These are phyloP conservation scores for Rhizomucor miehei DNA, from an alignment of 371 early-diverging fungal species.

Conservation along the genomic window DNA sequence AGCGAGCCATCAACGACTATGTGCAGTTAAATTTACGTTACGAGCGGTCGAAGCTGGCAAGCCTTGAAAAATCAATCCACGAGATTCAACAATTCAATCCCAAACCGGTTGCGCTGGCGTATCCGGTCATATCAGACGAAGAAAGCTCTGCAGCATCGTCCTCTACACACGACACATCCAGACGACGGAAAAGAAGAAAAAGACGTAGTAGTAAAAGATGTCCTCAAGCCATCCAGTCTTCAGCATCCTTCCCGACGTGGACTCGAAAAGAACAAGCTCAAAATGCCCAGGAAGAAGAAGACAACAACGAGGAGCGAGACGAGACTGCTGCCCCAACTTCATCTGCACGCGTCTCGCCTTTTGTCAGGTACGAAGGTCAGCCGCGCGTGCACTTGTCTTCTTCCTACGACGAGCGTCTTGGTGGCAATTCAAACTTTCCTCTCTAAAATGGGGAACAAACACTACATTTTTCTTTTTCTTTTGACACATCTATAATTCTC, in stretches of 20 bases:
- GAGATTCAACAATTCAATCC: constrained; percentile 33
- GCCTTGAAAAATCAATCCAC: constrained; percentile 47
- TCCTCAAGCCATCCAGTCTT: constrained; percentile 29
- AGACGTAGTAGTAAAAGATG: constrained; percentile 15
- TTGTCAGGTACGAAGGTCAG: constrained; percentile 14
- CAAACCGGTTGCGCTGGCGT: constrained; percentile 11
- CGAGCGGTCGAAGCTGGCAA: constrained; percentile 46
- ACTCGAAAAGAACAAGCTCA: constrained; percentile 14
- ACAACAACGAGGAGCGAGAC: not conserved
- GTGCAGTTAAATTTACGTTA: constrained; percentile 41
- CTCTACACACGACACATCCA: constrained; percentile 4
- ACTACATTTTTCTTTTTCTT: not conserved
- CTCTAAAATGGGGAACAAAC: not conserved
- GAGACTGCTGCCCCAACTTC: constrained; percentile 1
- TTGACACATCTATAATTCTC: no score
- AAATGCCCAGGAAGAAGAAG: constrained; percentile 7
- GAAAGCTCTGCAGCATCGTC: constrained; percentile 11
- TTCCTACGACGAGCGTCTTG: constrained; percentile 42
- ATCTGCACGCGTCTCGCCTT: constrained; percentile 16
- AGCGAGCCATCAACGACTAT: constrained; percentile 45
- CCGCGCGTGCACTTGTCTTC: constrained; percentile 25
- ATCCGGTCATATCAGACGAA: constrained; percentile 11
- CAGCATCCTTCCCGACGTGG: constrained; percentile 44
- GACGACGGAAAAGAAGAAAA: constrained; percentile 16
- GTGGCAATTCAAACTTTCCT: constrained; percentile 2